phyloP scores from a whole-genome alignment of 805 yeast species.

The Metschnikowia lunata region DNA sequence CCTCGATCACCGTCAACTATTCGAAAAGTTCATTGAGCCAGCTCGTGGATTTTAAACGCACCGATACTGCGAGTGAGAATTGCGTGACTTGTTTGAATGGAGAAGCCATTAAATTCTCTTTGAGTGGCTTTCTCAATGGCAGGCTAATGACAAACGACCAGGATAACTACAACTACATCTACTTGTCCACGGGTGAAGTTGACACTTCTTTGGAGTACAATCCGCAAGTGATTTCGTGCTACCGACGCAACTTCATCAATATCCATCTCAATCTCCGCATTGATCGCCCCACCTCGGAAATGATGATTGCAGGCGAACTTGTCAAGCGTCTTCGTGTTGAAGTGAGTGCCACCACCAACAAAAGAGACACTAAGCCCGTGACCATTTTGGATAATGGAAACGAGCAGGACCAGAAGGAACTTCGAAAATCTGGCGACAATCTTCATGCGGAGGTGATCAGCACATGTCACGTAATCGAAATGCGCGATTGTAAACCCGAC shows the following conservation, averaged over 20 bases:
- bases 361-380: constrained; percentile 16
- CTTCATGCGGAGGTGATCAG: constrained; percentile 7
- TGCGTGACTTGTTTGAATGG: background rate
- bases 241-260: constrained; percentile 42
- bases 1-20: constrained; percentile 13
- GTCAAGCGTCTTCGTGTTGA: constrained; percentile 31
- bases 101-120: background rate
- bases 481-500: constrained; percentile 14
- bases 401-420: constrained; percentile 14
- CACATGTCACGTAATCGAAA: constrained; percentile 8
- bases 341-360: constrained; percentile 34
- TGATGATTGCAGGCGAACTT: constrained; percentile 4
- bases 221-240: constrained; percentile 42
- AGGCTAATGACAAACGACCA: constrained; percentile 38
- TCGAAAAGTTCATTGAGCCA: constrained; percentile 6
- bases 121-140: constrained; percentile 39
- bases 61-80: background rate
- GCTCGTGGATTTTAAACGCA: constrained; percentile 13
- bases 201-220: constrained; percentile 12
- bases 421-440: constrained; percentile 2
- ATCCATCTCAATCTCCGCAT: constrained; percentile 5
- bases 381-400: constrained; percentile 20
- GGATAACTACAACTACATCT: constrained; percentile 34
- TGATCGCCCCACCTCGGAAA: constrained; percentile 1
- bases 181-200: constrained; percentile 10